phyloP scores from a whole-genome alignment of 2,329 filamentous ascomycete genomes.

The Ustilaginoidea virens region DNA sequence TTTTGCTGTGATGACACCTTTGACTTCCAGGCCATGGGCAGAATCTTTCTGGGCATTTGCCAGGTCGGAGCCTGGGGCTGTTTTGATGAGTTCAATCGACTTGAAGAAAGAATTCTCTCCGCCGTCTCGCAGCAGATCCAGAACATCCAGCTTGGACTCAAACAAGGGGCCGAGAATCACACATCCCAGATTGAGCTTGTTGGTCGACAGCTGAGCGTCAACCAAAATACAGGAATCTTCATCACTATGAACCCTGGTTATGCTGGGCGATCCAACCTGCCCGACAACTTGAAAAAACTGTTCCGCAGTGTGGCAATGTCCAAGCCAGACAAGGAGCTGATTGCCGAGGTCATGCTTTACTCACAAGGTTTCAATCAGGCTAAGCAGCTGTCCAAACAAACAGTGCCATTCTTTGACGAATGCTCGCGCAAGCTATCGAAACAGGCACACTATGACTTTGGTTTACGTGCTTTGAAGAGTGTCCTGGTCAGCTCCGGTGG shows the following conservation, averaged over 20 bases:
- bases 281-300: slow-evolving; percentile 97
- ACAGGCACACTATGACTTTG: slow-evolving; percentile 98
- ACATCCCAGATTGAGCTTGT: slow-evolving; percentile 88
- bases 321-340: slow-evolving; percentile 97
- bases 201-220: slow-evolving; percentile 77
- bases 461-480: slow-evolving; percentile 92
- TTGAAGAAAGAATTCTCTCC: slow-evolving; percentile 94
- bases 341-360: slow-evolving; percentile 99
- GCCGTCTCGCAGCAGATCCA: slow-evolving; percentile 98
- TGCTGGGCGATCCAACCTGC: slow-evolving; percentile 90
- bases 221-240: slow-evolving; percentile 92
- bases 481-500: slow-evolving; percentile 96
- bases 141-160: slow-evolving; percentile 93
- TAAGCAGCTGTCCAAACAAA: slow-evolving; percentile 84
- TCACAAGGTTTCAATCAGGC: slow-evolving; percentile 98
- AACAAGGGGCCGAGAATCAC: slow-evolving; percentile 66
- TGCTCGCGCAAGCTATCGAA: slow-evolving; percentile 73
- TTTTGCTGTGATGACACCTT: slow-evolving; percentile 99
- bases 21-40: slow-evolving; percentile 98
- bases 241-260: slow-evolving; percentile 99
- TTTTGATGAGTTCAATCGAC: slow-evolving; percentile 98
- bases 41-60: slow-evolving; percentile 97
- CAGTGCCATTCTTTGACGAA: slow-evolving; percentile 94
- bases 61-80: slow-evolving; percentile 99
- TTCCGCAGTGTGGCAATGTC: slow-evolving; percentile 99